These are phyloP conservation scores for Celoporthe dispersa DNA, from an alignment of 2,329 filamentous ascomycete genomes.

Conservation along the genomic window DNA sequence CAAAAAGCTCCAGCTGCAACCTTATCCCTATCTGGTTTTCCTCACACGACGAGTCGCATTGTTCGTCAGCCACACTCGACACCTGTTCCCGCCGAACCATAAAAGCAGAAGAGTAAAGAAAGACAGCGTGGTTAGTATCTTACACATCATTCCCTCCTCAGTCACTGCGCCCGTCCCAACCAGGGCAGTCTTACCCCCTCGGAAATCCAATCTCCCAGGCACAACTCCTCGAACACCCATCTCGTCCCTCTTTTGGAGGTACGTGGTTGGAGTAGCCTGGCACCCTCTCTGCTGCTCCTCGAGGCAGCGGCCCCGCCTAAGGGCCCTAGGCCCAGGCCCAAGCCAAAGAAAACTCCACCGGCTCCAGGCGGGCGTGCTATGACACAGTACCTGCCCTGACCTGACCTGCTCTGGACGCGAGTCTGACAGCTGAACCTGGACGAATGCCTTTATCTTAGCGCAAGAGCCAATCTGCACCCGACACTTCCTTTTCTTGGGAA, in stretches of 20 bases:
- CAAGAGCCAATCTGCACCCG: conserved; percentile 21
- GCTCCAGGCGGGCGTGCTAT: conserved; percentile 16
- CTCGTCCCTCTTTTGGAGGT: not conserved
- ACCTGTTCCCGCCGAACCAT: conserved; percentile 4
- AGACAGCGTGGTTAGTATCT: not conserved
- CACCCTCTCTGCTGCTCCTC: conserved; percentile 2
- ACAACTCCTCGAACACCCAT: not conserved
- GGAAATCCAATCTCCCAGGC: not conserved
- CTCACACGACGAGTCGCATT: conserved; percentile 22
- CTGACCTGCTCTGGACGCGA: conserved; percentile 9
- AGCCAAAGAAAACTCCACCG: conserved; percentile 14
- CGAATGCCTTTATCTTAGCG: conserved; percentile 29
- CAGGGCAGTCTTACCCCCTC: not conserved
- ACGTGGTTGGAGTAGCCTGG: conserved; percentile 16
- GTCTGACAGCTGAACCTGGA: conserved; percentile 29
- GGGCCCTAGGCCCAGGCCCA: not conserved
- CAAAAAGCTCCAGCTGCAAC: conserved; percentile 29
- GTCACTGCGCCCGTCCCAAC: not conserved
- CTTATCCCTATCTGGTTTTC: conserved; percentile 26
- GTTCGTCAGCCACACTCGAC: conserved; percentile 18
- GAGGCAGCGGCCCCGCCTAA: conserved; percentile 1
- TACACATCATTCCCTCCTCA: not conserved
- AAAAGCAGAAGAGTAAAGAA: not conserved
- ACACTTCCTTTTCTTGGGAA: conserved; percentile 22
- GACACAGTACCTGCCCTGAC: conserved; percentile 3